These are phyloP conservation scores for Escovopsis sp. DNA, from an alignment of 2,329 filamentous ascomycete genomes.

Conservation along the genomic window DNA sequence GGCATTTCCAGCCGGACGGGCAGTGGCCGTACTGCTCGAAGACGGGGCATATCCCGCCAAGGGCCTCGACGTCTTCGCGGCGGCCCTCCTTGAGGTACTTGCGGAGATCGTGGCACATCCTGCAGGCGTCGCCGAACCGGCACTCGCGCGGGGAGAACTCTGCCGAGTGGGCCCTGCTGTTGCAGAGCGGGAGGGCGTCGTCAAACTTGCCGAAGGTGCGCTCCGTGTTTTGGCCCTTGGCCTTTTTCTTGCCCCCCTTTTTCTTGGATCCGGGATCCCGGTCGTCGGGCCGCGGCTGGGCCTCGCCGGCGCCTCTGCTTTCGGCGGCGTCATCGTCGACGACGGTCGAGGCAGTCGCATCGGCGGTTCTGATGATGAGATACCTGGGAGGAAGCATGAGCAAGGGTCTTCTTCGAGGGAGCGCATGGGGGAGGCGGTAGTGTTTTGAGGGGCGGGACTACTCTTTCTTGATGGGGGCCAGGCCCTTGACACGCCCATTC, in stretches of 20 bases:
- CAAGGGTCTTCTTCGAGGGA: background rate
- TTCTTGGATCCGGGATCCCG: conserved; percentile 31
- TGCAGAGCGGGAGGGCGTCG: conserved; percentile 66
- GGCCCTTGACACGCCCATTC: conserved; percentile 32
- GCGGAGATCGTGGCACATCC: conserved; percentile 68
- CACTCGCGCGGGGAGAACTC: conserved; percentile 77
- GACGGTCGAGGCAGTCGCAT: conserved; percentile 12
- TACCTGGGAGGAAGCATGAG: conserved; percentile 20
- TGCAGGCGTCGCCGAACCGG: conserved; percentile 66
- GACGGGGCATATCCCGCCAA: conserved; percentile 67
- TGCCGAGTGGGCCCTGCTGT: conserved; percentile 51
- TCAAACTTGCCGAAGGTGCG: conserved; percentile 68
- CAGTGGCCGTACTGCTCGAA: conserved; percentile 66
- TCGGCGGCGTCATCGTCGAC: conserved; percentile 36
- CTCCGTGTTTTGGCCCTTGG: conserved; percentile 60
- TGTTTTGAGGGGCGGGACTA: conserved; percentile 22
- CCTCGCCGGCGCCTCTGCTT: conserved; percentile 21
- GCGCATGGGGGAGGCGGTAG: no score
- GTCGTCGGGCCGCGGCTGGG: conserved; percentile 32
- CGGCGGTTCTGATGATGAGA: conserved; percentile 22
- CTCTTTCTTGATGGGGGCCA: conserved; percentile 62
- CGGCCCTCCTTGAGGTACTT: conserved; percentile 75
- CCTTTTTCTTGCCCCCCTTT: conserved; percentile 34
- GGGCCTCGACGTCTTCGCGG: conserved; percentile 61
- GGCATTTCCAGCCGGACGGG: conserved; percentile 82